Base-by-base conservation (phyloP, 1,284 basidiomycete species). In the Apiotrichum siamense region DNA sequence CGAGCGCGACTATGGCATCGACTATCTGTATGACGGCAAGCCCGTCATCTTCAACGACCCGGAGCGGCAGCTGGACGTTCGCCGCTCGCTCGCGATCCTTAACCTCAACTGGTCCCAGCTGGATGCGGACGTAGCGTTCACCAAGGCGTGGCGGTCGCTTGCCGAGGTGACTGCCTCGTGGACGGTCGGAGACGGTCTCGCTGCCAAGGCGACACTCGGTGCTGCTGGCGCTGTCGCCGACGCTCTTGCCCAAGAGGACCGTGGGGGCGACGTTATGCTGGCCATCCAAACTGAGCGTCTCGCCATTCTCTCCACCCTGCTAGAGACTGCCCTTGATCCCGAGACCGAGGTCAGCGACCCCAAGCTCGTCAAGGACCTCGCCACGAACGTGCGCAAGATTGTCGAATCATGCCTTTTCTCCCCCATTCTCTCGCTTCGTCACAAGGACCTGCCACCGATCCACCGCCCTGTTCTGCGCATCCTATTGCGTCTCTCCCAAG, bases 251-350 rank as follows among this genome's bases (percentile, higher is more conserved):
- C 70, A 73, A 17, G 91, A 93, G 72, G 78, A 76, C 40, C 80
- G 88, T 21, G 79, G 77, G 6, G 91, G 90, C 1, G 85, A 91
- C 56, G 85, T 92, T 78, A 88, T 92, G 83, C 79, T 85, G 0
- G 81, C 81, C 1, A 83, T 92, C 25, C 89, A 96, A 62, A 80
- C 82, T 1, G 82, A 85, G 23, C 79, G 89, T 29, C 74, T 96
- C 9, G 80, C 80, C 7, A 76, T 94, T 7, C 75, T 96, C 2
- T 78, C 88, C 15, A 81, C 83, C 1, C 69, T 93, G 44, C 76
- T 92, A 29, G 87, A 94, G 62, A 79, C 86, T 1, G 78, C 79
- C 0, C 70, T 79, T 13, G 83, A 84, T 57, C 79, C 78, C 32
- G 74, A 79, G 37, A 63, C 72, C 2, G 83, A 85, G 62, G 73